Evolutionary conservation across 2,329 filamentous ascomycete species (phyloP).

Genomic region (Madurella fahalii): DNA sequence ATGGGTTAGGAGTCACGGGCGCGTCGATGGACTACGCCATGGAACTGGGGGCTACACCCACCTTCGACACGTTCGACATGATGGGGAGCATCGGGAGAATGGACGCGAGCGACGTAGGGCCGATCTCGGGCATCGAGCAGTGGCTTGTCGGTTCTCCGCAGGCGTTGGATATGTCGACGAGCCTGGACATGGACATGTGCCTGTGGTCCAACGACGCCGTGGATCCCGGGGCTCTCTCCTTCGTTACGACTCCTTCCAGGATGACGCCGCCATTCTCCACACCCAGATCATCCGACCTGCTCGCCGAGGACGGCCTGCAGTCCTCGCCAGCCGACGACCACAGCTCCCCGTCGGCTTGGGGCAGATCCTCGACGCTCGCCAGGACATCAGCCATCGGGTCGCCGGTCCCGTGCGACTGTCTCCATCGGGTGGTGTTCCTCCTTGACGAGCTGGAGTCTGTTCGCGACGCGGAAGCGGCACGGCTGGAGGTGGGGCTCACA

Average conservation of each 20-base stretch:
- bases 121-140: slow-evolving; percentile 1
- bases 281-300: neutral
- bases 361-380: neutral
- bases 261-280: neutral
- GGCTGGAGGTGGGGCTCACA: slow-evolving; percentile 8
- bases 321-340: neutral
- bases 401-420: slow-evolving; percentile 4
- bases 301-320: neutral
- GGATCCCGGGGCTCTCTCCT: neutral
- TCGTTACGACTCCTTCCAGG: neutral
- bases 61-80: neutral
- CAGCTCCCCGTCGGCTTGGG: neutral
- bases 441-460: slow-evolving; percentile 13
- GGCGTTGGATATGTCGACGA: neutral
- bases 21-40: neutral
- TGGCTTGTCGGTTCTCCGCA: neutral
- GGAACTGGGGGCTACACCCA: neutral
- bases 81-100: neutral
- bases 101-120: neutral
- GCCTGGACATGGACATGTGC: neutral
- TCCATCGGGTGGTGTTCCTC: slow-evolving; percentile 8
- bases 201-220: neutral
- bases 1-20: neutral
- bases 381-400: neutral
- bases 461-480: neutral